Percentiles rank a stretch among this genome's conserved stretches.
Conservation (phyloP, 176 grass and related monocot genomes). For the Eleusine indica region DNA sequence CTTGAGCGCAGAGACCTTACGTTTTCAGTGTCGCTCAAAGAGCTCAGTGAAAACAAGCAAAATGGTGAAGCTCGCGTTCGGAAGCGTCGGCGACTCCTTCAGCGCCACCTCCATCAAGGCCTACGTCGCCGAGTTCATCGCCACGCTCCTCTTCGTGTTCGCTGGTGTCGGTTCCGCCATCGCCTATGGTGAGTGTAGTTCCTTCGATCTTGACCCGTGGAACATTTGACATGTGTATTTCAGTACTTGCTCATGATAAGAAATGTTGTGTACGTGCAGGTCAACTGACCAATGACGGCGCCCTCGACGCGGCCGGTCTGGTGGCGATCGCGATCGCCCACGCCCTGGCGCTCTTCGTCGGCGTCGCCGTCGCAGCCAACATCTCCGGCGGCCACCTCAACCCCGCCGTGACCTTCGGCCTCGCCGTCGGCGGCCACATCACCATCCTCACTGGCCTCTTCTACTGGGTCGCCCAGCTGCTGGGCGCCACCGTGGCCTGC, state of each 20-base stretch:
- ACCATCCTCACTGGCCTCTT: conserved; percentile 89
- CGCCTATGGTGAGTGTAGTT: conserved; percentile 52
- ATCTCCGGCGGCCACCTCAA: conserved; percentile 94
- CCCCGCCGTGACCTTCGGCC: conserved; percentile 88
- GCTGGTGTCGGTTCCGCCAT: conserved; percentile 95
- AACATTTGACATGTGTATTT: not conserved
- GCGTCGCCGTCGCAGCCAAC: conserved; percentile 85
- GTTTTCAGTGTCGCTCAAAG: not conserved
- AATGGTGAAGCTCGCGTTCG: conserved; percentile 92
- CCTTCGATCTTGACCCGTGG: not conserved
- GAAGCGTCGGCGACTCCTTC: conserved; percentile 76
- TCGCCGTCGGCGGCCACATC: conserved; percentile 86
- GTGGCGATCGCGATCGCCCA: conserved; percentile 85
- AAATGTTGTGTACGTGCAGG: conserved; percentile 32
- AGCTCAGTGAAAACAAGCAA: conserved; percentile 23
- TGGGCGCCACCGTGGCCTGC: conserved; percentile 73
- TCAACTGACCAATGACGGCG: conserved; percentile 53
- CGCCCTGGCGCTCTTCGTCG: conserved; percentile 82
- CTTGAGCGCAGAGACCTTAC: not conserved
- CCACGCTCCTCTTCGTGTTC: conserved; percentile 95
- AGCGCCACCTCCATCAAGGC: conserved; percentile 67
- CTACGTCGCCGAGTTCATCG: conserved; percentile 95
- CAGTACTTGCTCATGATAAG: not conserved
- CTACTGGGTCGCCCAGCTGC: conserved; percentile 92
- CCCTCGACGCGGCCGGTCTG: conserved; percentile 82